phyloP scores from a whole-genome alignment of 805 yeast species.

The Ogataea allantospora region DNA sequence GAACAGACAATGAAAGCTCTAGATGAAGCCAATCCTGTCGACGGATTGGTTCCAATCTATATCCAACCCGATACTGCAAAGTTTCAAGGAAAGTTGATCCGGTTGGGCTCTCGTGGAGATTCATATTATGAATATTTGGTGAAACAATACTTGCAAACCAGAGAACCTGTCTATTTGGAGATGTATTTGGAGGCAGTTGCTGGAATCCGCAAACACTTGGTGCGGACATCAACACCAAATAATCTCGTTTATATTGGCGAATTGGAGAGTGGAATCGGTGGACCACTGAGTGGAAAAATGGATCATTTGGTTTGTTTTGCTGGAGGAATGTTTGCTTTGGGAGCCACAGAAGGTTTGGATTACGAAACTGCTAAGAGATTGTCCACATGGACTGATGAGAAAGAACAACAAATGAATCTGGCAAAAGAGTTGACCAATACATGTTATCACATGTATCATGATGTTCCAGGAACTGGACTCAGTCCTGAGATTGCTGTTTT shows the following conservation, averaged over 20 bases:
- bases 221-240: slow-evolving; percentile 59
- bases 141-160: slow-evolving; percentile 82
- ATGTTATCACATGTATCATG: slow-evolving; percentile 82
- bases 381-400: slow-evolving; percentile 54
- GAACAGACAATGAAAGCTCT: slow-evolving; percentile 72
- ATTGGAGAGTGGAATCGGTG: slow-evolving; percentile 63
- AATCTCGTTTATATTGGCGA: slow-evolving; percentile 75
- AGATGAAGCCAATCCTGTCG: slow-evolving; percentile 60
- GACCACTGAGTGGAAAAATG: slow-evolving; percentile 68
- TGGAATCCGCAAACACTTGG: slow-evolving; percentile 71
- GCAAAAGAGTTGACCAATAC: slow-evolving; percentile 76
- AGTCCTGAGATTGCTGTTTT: slow-evolving; percentile 89
- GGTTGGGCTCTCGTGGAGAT: slow-evolving; percentile 91
- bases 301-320: slow-evolving; percentile 91
- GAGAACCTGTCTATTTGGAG: slow-evolving; percentile 61
- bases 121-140: slow-evolving; percentile 87
- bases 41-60: slow-evolving; percentile 82
- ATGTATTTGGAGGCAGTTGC: slow-evolving; percentile 76
- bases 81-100: slow-evolving; percentile 61
- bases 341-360: slow-evolving; percentile 78
- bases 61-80: slow-evolving; percentile 73
- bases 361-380: slow-evolving; percentile 52
- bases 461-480: slow-evolving; percentile 67
- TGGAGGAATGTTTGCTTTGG: slow-evolving; percentile 85
- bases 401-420: slow-evolving; percentile 61